Evolutionary conservation across 2,329 filamentous ascomycete genomes (phyloP).

Genomic region (Arthrinium phaeospermum): DNA sequence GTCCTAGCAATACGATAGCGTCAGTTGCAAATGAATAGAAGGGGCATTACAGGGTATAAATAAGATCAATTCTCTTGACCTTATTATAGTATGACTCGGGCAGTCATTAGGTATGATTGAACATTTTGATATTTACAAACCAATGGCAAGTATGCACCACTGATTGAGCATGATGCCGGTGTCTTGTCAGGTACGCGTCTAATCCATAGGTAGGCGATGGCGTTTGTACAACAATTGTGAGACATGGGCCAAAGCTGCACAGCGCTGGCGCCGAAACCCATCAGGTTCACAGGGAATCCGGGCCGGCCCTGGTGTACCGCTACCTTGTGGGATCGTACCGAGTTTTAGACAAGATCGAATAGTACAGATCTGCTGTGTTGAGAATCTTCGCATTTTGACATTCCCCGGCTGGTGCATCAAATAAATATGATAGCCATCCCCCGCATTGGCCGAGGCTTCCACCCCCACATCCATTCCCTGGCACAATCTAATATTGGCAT

Average conservation of each 20-base stretch:
- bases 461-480: neutral
- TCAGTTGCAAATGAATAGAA: neutral
- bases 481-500: neutral
- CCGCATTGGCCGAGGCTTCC: neutral
- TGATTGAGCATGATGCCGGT: neutral
- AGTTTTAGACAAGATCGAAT: neutral
- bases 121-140: neutral
- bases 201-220: neutral
- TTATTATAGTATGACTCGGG: neutral
- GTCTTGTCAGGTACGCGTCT: neutral
- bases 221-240: neutral
- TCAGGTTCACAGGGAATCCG: neutral
- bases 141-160: neutral
- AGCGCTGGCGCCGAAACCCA: neutral
- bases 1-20: neutral
- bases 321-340: neutral
- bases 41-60: too few relatives aligned
- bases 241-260: neutral
- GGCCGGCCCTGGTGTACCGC: neutral
- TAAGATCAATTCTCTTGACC: neutral
- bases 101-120: neutral
- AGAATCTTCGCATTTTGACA: neutral
- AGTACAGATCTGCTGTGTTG: neutral
- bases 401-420: neutral
- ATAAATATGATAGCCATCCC: neutral